Conservation (phyloP, 306 rosid species). For the Mimosa pudica region DNA sequence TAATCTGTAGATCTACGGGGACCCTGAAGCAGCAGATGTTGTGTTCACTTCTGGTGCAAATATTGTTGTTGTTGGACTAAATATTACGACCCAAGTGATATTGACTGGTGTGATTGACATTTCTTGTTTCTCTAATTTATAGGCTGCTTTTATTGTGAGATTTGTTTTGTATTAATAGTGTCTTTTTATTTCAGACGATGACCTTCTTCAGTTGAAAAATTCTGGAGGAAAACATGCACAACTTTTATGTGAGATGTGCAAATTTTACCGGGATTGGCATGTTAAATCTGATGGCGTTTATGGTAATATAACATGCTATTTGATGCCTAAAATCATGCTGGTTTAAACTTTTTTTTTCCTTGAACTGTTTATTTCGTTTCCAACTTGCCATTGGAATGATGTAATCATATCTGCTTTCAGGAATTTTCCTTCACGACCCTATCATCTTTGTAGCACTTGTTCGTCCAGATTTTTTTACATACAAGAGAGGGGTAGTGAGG, state of each 20-base stretch:
- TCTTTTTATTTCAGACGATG: slow-evolving; percentile 67
- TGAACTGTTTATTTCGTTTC: not conserved
- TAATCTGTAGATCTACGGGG: slow-evolving; percentile 75
- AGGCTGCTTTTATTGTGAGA: slow-evolving; percentile 15
- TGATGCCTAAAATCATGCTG: slow-evolving; percentile 9
- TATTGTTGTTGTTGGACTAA: slow-evolving; percentile 86
- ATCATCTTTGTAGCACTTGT: slow-evolving; percentile 82
- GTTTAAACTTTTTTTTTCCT: no score
- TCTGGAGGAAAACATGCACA: slow-evolving; percentile 75
- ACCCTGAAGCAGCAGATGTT: slow-evolving; percentile 96
- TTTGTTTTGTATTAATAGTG: slow-evolving; percentile 11
- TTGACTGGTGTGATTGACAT: slow-evolving; percentile 59
- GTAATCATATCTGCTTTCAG: slow-evolving; percentile 50
- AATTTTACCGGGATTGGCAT: slow-evolving; percentile 97
- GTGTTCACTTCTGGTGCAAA: slow-evolving; percentile 94
- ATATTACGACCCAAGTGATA: slow-evolving; percentile 83
- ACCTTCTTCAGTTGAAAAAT: slow-evolving; percentile 73
- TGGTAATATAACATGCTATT: slow-evolving; percentile 48
- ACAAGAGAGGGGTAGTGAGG: slow-evolving; percentile 86
- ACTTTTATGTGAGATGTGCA: slow-evolving; percentile 62
- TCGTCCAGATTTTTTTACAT: slow-evolving; percentile 91
- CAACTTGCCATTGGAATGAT: slow-evolving; percentile 31
- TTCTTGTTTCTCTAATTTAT: slow-evolving; percentile 27
- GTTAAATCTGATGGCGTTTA: slow-evolving; percentile 78
- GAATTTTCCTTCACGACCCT: slow-evolving; percentile 94